Evolutionary conservation across 192 early-diverging fungal genomes (phyloP).

Genomic region (Neocallimastix lanati): DNA sequence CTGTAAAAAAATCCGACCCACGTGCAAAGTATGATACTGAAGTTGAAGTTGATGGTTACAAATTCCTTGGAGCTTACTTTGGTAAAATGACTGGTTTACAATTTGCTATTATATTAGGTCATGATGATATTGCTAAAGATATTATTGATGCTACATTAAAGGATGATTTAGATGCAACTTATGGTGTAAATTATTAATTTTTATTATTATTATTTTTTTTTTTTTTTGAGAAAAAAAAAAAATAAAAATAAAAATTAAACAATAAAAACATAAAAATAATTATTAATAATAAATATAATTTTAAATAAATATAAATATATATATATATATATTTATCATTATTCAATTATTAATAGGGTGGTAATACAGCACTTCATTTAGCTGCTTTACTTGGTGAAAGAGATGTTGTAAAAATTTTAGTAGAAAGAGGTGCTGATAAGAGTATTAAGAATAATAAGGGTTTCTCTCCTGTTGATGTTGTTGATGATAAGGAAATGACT

Average conservation of each 20-base stretch:
- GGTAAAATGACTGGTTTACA: slow-evolving; percentile 42
- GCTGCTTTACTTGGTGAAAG: slow-evolving; percentile 38
- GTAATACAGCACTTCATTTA: slow-evolving; percentile 53
- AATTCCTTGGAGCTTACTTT: slow-evolving; percentile 45
- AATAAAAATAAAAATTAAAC: no score
- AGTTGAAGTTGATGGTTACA: slow-evolving; percentile 43
- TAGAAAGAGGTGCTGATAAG: slow-evolving; percentile 44
- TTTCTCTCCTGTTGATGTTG: slow-evolving; percentile 29
- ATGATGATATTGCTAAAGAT: slow-evolving; percentile 41
- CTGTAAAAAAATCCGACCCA: not conserved
- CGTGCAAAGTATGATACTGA: not conserved
- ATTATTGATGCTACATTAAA: slow-evolving; percentile 45
- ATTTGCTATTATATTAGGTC: slow-evolving; percentile 35
- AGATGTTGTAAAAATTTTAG: slow-evolving; percentile 30
- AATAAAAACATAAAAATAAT: no score
- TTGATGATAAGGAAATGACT: not conserved
- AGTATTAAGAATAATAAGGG: slow-evolving; percentile 36
- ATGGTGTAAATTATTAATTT: slow-evolving; percentile 35
- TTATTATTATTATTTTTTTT: no score
- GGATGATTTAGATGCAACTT: slow-evolving; percentile 44
- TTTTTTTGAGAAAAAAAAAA: no score
- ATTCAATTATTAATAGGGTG: slow-evolving; percentile 16
- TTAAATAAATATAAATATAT: not conserved
- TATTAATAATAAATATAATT: not conserved
- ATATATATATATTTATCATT: not conserved